Evolutionary conservation across 2,329 filamentous ascomycete genomes (phyloP), one percentile per base, ranked within the genome.

Genomic region (Alternaria consortialis): DNA sequence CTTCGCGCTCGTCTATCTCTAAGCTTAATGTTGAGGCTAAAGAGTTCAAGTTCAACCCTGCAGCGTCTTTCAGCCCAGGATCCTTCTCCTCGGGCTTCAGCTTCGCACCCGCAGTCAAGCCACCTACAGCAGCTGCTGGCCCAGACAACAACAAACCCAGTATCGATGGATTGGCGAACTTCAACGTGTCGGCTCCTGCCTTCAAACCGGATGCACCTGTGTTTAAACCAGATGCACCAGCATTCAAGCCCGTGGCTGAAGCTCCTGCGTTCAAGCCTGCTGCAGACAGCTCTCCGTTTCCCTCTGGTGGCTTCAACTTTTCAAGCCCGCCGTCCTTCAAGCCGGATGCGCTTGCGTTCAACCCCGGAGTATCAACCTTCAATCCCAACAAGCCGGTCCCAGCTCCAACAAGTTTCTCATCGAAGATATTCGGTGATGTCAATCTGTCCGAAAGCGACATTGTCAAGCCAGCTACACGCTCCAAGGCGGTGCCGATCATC

Each of bases 21-120:
- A 94, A 90, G 68, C 86, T 98, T 69, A 98, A 98, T 71, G 93
- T 96, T 31, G 88, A 90, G 64, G 94, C 94, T 0, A 91, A 93
- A 47, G 92, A 95, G 73, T 97, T 97, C 83, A 85, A 90, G 70
- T 94, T 94, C 79, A 85, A 90, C 56, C 86, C 87, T 7, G 78
- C 78, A 36, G 80, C 80, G 15, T 81, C 83, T 2, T 87, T 87
- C 68, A 80, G 79, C 43, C 80, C 84, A 15, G 80, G 77, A 15
- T 76, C 82, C 2, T 83, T 73, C 48, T 70, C 83, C 15, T 79
- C 79, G 5, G 71, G 70, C 44, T 77, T 77, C 48, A 66, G 65
- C 11, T 84, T 85, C 70, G 78, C 81, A 56, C 80, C 82, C 25
- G 65, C 68, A 25, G 56, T 64, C 57, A 73, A 73, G 48, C 66